Conservation (phyloP, 2,329 filamentous ascomycete species). For the Parastagonospora nodorum region DNA sequence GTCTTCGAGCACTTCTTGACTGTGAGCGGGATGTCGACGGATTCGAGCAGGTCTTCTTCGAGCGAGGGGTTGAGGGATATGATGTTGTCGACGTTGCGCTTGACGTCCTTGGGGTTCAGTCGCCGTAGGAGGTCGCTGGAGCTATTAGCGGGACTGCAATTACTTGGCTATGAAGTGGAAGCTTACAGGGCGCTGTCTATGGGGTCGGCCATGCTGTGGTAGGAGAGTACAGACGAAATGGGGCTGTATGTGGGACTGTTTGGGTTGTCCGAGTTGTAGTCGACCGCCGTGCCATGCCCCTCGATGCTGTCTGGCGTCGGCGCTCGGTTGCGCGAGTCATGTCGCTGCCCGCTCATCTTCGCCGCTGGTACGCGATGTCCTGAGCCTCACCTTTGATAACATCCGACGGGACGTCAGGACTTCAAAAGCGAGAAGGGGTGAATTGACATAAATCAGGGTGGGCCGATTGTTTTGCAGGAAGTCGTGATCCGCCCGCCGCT, state of each 20-base stretch:
- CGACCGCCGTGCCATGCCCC: slow-evolving; percentile 24
- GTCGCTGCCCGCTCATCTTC: slow-evolving; percentile 8
- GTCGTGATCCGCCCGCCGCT: not conserved
- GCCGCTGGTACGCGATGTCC: not conserved
- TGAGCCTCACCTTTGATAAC: not conserved
- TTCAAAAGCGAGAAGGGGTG: no score
- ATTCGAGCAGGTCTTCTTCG: slow-evolving; percentile 96
- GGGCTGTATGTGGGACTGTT: slow-evolving; percentile 20
- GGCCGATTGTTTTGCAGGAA: not conserved
- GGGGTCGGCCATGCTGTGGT: slow-evolving; percentile 42
- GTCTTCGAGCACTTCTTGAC: slow-evolving; percentile 85
- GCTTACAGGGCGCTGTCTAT: slow-evolving; percentile 74
- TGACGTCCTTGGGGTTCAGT: slow-evolving; percentile 91
- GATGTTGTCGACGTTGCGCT: slow-evolving; percentile 84
- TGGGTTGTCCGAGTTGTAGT: slow-evolving; percentile 19
- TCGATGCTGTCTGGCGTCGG: slow-evolving; percentile 23
- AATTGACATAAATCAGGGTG: no score
- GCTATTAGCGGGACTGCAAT: slow-evolving; percentile 14
- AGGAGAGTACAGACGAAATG: not conserved
- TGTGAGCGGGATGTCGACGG: slow-evolving; percentile 92
- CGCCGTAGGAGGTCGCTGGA: slow-evolving; percentile 94
- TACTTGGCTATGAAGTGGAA: not conserved
- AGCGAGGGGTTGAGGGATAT: slow-evolving; percentile 88
- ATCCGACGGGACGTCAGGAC: not conserved
- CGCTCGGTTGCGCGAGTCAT: slow-evolving; percentile 27